Base-by-base conservation (phyloP, 495 filamentous ascomycete genomes). In the Chaetomium tenue region DNA sequence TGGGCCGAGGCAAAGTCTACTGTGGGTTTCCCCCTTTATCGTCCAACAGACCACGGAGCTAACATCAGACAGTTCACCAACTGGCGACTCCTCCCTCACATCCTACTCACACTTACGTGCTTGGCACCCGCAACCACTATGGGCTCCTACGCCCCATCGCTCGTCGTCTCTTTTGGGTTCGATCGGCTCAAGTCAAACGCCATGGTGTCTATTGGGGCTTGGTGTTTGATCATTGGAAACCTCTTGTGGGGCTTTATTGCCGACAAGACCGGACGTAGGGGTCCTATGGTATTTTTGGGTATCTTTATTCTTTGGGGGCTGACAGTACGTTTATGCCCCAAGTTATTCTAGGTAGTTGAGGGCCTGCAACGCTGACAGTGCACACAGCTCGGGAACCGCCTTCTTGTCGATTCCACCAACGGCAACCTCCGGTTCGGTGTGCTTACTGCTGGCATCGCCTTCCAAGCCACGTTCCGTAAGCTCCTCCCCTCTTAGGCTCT, bases 401-500 rank as follows among this genome's bases (percentile, higher is more conserved):
- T 72, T n/a, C 74, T 81, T 0, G 76, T 82, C 13, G 78, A 51
- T 70, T 84, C 75, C 63, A 76, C 63, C 74, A 78, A 74, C 70
- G 76, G 72, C 68, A 82, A 82, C 74, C 73, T 70, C 65, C 76
- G 68, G 0, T 71, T 75, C 16, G 75, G 72, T 16, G 63, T 77
- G 33, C 67, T 86, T 0, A 82, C 81, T 44, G 69, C 83, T 13
- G 77, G 78, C 13, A 68, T 68, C 3, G 82, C 79, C 69, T 72
- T 86, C 4, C 78, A 78, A 6, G 70, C 80, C 13, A 79, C 79
- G 61, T 85, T 81, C 80, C 82, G 79, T 84, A 76, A 66, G 82
- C 78, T 44, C 54, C 28, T 50, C 58, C 23, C 48, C 1, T 13
- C 3, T 26, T 3, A 44, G 6, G 39, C 6, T 3, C n/a, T 20